A percentile compares a stretch with the other conserved stretches of the same genome.
Conservation (phyloP, 148 eudicot species). For the Talinum fruticosum region DNA sequence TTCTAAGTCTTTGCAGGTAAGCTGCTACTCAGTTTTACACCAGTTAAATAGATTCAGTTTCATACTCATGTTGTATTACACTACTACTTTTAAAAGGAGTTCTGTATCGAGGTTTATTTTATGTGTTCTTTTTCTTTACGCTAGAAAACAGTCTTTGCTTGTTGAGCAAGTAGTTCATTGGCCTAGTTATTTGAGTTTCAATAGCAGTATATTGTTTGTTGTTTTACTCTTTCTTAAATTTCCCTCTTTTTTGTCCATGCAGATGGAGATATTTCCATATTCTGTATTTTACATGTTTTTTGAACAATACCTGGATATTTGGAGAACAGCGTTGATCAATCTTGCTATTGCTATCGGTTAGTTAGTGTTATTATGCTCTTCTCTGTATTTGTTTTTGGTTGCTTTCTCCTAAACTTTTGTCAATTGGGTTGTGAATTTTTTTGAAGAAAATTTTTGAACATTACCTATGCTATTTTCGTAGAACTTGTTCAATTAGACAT, state of each 20-base stretch:
- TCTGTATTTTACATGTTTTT: constrained; percentile 93
- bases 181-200: too few relatives aligned
- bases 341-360: constrained; percentile 94
- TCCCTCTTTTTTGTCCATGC: constrained; percentile 30
- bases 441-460: not conserved
- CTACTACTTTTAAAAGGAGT: not conserved
- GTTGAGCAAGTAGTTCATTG: not conserved
- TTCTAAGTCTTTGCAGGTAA: constrained; percentile 80
- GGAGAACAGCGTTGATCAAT: constrained; percentile 90
- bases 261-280: constrained; percentile 96
- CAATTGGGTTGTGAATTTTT: not conserved
- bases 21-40: not conserved
- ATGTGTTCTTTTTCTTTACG: not conserved
- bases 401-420: constrained; percentile 2
- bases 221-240: not conserved
- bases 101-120: not conserved
- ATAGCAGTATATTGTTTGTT: not conserved
- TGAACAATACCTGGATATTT: constrained; percentile 97
- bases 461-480: not conserved
- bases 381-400: not conserved
- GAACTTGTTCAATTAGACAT: not conserved
- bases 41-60: constrained; percentile 3
- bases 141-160: not conserved
- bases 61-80: not conserved
- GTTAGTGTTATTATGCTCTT: constrained; percentile 41